phyloP scores from a whole-genome alignment of 1,284 basidiomycete species.

The Sanghuangporus weigelae region DNA sequence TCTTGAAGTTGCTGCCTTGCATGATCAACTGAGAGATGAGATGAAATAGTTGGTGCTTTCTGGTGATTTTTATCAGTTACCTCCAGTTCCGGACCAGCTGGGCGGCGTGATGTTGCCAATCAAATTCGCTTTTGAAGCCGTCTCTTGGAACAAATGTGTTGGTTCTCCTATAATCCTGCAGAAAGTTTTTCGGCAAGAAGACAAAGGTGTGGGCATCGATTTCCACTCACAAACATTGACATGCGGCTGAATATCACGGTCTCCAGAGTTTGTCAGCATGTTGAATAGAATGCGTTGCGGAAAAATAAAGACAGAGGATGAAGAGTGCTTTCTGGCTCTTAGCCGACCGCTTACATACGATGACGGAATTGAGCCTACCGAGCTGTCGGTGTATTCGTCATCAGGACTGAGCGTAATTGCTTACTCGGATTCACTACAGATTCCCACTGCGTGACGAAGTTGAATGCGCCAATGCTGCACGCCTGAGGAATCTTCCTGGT shows the following conservation, averaged over 20 bases:
- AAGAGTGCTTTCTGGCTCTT: constrained; percentile 53
- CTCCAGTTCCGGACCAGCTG: constrained; percentile 66
- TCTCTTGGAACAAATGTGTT: constrained; percentile 60
- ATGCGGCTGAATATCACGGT: neutral
- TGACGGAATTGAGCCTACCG: constrained; percentile 79
- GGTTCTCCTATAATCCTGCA: constrained; percentile 54
- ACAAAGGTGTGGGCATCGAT: constrained; percentile 43
- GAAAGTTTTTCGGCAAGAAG: constrained; percentile 62
- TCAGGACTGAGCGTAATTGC: constrained; percentile 8
- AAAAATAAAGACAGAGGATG: constrained; percentile 37
- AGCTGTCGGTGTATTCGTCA: constrained; percentile 47
- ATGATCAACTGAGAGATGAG: constrained; percentile 14
- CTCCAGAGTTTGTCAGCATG: constrained; percentile 60
- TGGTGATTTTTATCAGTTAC: constrained; percentile 93
- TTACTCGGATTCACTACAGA: constrained; percentile 28
- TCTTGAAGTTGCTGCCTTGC: constrained; percentile 1
- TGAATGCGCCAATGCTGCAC: constrained; percentile 46
- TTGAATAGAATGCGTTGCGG: constrained; percentile 70
- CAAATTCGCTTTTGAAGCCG: constrained; percentile 82
- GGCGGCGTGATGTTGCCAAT: constrained; percentile 35
- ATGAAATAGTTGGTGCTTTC: constrained; percentile 65
- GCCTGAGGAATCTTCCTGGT: constrained; percentile 33
- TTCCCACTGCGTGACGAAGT: constrained; percentile 88
- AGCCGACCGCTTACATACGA: constrained; percentile 56
- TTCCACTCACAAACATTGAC: neutral